Percentiles rank a stretch among this genome's conserved stretches.
Evolutionary conservation across 2,329 filamentous ascomycete species (phyloP).

Genomic region (Chrysoporthe cubensis): DNA sequence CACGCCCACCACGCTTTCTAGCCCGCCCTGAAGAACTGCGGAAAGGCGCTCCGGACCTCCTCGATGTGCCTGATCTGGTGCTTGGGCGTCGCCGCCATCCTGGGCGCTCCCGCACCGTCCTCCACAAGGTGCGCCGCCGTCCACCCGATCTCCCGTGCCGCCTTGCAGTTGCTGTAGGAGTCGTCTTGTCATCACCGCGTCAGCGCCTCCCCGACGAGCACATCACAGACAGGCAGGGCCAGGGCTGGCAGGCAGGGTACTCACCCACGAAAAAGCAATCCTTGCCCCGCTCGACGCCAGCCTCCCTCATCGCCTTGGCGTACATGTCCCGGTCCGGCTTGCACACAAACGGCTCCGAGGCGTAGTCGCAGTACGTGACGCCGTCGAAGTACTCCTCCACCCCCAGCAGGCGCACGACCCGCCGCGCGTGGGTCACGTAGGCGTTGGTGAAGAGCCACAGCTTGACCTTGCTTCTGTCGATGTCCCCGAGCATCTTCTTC

Average conservation of each 20-base stretch:
- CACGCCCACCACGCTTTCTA: not conserved
- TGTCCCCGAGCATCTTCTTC: slow-evolving; percentile 75
- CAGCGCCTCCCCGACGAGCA: not conserved
- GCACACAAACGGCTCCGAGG: slow-evolving; percentile 72
- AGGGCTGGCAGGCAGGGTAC: slow-evolving; percentile 38
- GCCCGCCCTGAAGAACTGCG: slow-evolving; percentile 77
- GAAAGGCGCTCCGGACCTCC: slow-evolving; percentile 76
- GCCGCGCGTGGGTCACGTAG: slow-evolving; percentile 82
- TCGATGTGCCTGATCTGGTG: slow-evolving; percentile 76
- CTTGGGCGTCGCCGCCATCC: slow-evolving; percentile 63
- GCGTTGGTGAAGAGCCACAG: slow-evolving; percentile 97
- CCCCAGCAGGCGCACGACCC: slow-evolving; percentile 79
- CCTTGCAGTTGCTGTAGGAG: slow-evolving; percentile 78
- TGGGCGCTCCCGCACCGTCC: slow-evolving; percentile 66
- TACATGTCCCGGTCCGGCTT: slow-evolving; percentile 87
- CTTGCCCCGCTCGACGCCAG: slow-evolving; percentile 66
- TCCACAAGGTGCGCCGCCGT: slow-evolving; percentile 85
- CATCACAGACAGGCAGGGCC: too few species aligned
- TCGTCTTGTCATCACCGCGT: slow-evolving; percentile 64
- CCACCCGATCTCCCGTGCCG: slow-evolving; percentile 82
- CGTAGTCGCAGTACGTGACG: slow-evolving; percentile 93
- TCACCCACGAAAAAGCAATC: slow-evolving; percentile 92
- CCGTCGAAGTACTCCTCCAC: slow-evolving; percentile 93
- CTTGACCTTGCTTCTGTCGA: slow-evolving; percentile 82
- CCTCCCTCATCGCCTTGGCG: slow-evolving; percentile 84